phyloP scores from a whole-genome alignment of 495 filamentous ascomycete species.

The Hypomontagnella monticulosa region DNA sequence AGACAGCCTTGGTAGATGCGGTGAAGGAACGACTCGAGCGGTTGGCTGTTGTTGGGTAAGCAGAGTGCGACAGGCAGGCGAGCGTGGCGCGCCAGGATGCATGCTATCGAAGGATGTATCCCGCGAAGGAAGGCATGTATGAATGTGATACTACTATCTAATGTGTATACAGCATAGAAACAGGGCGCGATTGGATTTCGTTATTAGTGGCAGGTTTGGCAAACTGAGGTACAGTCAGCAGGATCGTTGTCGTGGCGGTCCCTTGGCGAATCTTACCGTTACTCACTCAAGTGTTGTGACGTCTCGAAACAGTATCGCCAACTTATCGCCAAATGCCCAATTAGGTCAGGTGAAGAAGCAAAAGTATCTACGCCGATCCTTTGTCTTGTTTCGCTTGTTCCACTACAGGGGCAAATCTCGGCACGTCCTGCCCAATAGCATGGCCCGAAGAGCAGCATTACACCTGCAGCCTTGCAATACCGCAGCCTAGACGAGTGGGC shows the following conservation, averaged over 20 bases:
- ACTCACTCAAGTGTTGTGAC: conserved; percentile 40
- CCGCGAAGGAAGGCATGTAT: conserved; percentile 31
- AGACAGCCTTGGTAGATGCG: conserved; percentile 66
- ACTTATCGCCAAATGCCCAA: conserved; percentile 33
- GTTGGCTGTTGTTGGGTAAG: conserved; percentile 47
- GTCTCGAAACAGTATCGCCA: conserved; percentile 37
- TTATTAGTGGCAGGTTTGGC: conserved; percentile 35
- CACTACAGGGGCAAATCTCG: conserved; percentile 36
- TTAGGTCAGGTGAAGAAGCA: conserved; percentile 27
- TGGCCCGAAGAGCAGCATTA: conserved; percentile 27
- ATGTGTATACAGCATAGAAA: conserved; percentile 32
- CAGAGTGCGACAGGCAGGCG: conserved; percentile 15
- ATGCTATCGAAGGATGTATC: conserved; percentile 15
- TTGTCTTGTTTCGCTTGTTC: conserved; percentile 22
- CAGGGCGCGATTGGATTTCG: conserved; percentile 36
- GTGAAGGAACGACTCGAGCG: conserved; percentile 62
- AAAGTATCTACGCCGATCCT: conserved; percentile 25
- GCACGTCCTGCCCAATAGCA: conserved; percentile 33
- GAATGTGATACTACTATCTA: conserved; percentile 41
- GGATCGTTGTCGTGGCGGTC: conserved; percentile 36
- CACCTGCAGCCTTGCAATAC: conserved; percentile 38
- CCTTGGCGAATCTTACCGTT: conserved; percentile 39
- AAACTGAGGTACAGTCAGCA: conserved; percentile 37
- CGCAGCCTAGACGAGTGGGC: conserved; percentile 23
- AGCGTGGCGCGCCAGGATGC: conserved; percentile 30